Evolutionary conservation across 2,329 filamentous ascomycete genomes (phyloP).

Genomic region (Neopestalotiopsis sp.): DNA sequence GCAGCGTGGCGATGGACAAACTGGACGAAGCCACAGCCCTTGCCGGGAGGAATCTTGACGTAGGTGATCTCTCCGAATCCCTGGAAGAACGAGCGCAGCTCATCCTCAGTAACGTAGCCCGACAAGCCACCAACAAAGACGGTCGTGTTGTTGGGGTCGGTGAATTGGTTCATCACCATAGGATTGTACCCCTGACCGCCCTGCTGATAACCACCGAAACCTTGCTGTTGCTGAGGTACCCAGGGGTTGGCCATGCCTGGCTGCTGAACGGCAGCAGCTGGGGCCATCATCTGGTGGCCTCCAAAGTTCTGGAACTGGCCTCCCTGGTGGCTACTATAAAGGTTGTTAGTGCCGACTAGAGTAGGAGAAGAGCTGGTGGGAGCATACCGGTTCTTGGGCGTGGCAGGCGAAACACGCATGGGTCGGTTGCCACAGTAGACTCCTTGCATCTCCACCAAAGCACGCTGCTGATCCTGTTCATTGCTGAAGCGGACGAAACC

Average conservation of each 20-base stretch:
- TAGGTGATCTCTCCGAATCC: slow-evolving; percentile 99
- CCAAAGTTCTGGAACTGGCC: slow-evolving; percentile 42
- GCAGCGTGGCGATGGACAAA: slow-evolving; percentile 98
- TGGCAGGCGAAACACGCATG: slow-evolving; percentile 98
- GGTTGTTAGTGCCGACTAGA: slow-evolving; percentile 15
- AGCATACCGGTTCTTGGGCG: slow-evolving; percentile 83
- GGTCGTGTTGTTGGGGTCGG: slow-evolving; percentile 98
- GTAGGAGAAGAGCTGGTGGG: background rate
- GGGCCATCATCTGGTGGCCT: slow-evolving; percentile 44
- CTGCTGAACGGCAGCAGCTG: slow-evolving; percentile 46
- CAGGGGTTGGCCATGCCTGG: slow-evolving; percentile 43
- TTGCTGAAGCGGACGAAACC: slow-evolving; percentile 98
- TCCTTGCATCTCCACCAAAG: slow-evolving; percentile 96
- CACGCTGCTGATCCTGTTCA: slow-evolving; percentile 94
- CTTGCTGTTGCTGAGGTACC: slow-evolving; percentile 49
- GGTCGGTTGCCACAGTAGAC: slow-evolving; percentile 98
- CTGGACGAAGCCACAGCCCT: slow-evolving; percentile 98
- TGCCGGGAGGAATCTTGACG: slow-evolving; percentile 98
- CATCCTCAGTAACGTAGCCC: slow-evolving; percentile 97
- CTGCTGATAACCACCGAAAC: slow-evolving; percentile 36
- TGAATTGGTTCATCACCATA: slow-evolving; percentile 94
- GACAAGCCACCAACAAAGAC: slow-evolving; percentile 97
- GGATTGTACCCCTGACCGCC: slow-evolving; percentile 52
- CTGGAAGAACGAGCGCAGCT: slow-evolving; percentile 99
- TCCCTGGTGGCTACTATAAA: slow-evolving; percentile 43